Conservation (phyloP, 2,329 filamentous ascomycete species). For the Elsinoe ampelina region DNA sequence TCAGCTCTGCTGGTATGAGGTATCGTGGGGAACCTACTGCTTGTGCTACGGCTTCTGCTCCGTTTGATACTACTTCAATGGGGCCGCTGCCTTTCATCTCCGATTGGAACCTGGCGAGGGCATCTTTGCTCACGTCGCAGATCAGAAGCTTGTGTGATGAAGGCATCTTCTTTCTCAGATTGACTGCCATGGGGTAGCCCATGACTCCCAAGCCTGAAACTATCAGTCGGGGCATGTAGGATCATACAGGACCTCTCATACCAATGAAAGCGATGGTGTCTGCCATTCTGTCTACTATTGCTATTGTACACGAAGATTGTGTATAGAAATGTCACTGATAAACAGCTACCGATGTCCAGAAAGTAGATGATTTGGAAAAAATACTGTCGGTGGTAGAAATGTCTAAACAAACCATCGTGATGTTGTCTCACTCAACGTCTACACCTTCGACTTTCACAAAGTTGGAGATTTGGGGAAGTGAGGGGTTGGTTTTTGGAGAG, state of each 20-base stretch:
- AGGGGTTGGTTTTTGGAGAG: too few relatives aligned
- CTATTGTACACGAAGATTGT: too few relatives aligned
- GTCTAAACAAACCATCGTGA: too few relatives aligned
- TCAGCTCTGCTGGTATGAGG: neutral
- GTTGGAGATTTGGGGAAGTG: too few relatives aligned
- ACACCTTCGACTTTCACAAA: too few relatives aligned
- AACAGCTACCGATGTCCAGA: too few relatives aligned
- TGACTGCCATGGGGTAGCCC: slow-evolving; percentile 36
- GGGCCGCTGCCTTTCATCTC: slow-evolving; percentile 30
- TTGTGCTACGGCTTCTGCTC: slow-evolving; percentile 31
- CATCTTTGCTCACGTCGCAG: slow-evolving; percentile 32
- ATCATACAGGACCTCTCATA: neutral
- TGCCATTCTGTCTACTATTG: too few relatives aligned
- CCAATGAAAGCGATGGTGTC: slow-evolving; percentile 8
- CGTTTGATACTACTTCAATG: slow-evolving; percentile 30
- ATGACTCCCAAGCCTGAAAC: slow-evolving; percentile 31
- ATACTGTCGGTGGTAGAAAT: too few relatives aligned
- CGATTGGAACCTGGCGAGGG: slow-evolving; percentile 29
- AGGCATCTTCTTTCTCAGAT: slow-evolving; percentile 31
- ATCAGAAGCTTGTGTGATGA: slow-evolving; percentile 27
- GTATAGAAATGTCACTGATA: too few relatives aligned
- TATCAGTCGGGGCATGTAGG: neutral
- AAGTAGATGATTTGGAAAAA: too few relatives aligned
- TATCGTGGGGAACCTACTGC: slow-evolving; percentile 23
- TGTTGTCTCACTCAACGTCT: too few relatives aligned